Conservation (phyloP, 139 green algal genomes). For the Limnomonas spitsbergensis region DNA sequence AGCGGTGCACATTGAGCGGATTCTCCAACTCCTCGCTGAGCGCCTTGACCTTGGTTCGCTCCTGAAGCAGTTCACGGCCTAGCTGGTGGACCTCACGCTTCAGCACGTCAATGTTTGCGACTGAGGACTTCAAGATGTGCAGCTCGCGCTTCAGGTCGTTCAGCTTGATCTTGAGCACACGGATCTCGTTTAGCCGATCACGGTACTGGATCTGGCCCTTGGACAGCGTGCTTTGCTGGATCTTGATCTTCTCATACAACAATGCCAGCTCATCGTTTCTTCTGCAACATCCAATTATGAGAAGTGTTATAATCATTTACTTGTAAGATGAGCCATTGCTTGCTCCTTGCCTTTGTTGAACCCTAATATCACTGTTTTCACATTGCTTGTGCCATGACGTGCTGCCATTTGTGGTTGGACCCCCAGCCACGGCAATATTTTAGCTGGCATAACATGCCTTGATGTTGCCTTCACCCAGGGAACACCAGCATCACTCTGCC, state of each 20-base stretch:
- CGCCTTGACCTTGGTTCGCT: conserved; percentile 62
- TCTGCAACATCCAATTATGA: conserved; percentile 17
- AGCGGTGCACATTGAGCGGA: conserved; percentile 90
- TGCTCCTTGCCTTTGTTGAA: no score
- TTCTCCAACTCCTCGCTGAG: conserved; percentile 91
- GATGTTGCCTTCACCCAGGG: no score
- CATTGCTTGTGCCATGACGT: no score
- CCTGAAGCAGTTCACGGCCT: conserved; percentile 73
- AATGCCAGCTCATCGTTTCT: conserved; percentile 91
- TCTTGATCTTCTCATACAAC: conserved; percentile 94
- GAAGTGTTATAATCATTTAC: conserved; percentile 6
- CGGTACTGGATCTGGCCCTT: conserved; percentile 87
- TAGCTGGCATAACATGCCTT: no score
- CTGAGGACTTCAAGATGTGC: conserved; percentile 68
- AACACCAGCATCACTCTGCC: no score
- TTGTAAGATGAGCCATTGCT: no score
- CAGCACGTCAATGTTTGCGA: conserved; percentile 82
- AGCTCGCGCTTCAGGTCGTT: conserved; percentile 80
- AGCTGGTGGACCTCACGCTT: conserved; percentile 87
- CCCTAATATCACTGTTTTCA: no score
- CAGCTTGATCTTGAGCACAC: conserved; percentile 85
- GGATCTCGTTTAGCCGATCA: conserved; percentile 86
- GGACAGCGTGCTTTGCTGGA: conserved; percentile 79
- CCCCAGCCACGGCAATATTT: no score
- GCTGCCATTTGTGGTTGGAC: no score